Base-by-base conservation (phyloP, 306 rosid genomes). In the Hippophae tibetana region DNA sequence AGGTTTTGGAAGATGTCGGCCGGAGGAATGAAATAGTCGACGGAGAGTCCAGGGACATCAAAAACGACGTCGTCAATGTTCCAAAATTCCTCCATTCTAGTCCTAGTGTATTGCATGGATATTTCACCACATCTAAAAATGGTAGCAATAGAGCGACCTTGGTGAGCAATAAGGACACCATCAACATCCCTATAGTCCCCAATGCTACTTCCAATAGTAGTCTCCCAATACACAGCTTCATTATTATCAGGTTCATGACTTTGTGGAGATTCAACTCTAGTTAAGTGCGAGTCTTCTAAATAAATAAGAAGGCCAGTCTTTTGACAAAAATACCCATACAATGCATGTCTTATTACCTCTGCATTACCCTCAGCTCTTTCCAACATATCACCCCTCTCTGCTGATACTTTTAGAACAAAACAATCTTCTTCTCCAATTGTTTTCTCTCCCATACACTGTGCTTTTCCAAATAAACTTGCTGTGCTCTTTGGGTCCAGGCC, bases 401-500 rank as follows among this genome's bases (percentile, higher is more conserved):
- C 99, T 0, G 73, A 80, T 0, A 86, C 99, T 40, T 92, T 92
- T n/a, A 92, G 53, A 0, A 92, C 94, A 10, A 92, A 92, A 85
- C 99, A 92, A 49, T 92, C 88, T 1, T 81, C 85, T 7, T 67
- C 77, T 23, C 96, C 95, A 27, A 92, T 84, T 68, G 84, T 74
- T 38, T 80, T 84, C 74, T 92, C 99, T 31, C 99, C 99, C 14
- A 88, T 58, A 69, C 90, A 92, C 48, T 92, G 96, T 11, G 96
- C 99, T n/a, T 92, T 80, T 12, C 78, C 70, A 61, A 92, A 88
- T 72, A 92, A 64, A 61, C 95, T 82, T 11, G 97, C 96, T n/a
- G 99, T 88, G 75, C 70, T 80, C 79, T 84, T 88, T 4, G 99
- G 99, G 53, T 92, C 99, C 64, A 92, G 80, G 42, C 97, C 99